Evolutionary conservation across 805 yeast species (phyloP), one percentile per base, ranked within the genome.

Genomic region (Starmerella davenportii): DNA sequence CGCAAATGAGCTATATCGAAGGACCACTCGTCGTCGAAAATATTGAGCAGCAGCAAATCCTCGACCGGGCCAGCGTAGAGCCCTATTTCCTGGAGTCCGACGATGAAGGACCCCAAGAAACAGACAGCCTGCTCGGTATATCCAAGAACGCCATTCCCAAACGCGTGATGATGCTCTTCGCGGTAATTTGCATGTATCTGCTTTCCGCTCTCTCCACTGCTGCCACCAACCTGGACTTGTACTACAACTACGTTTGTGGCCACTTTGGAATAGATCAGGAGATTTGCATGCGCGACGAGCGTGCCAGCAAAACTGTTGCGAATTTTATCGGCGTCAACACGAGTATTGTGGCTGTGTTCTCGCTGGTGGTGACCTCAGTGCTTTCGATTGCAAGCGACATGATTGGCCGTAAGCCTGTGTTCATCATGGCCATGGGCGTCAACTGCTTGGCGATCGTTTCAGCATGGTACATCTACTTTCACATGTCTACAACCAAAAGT

Each of bases 381-480:
- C 33, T 49, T 35, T 45, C 51, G 21, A 29, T 45, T 16, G 30
- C 44, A 9, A 48, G 52, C 35, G 54, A 51, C 34, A 36, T 46
- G 3, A 36, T 36, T 5, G 54, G 54, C 32, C 48, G 54, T 13
- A 44, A 46, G 32, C 48, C 48, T 13, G 21, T 50, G 14, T 35
- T 48, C 21, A 27, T 50, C 21, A 21, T 37, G 29, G 39, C 49
- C 3, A 35, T 44, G 41, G 13, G 32, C 5, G 38, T 45, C 14
- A 38, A 40, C 4, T 30, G 35, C 16, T 17, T 43, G n/a, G 34
- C 45, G 24, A 43, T 43, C 30, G 15, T 37, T 11, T n/a, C 34
- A 18, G 35, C 43, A 17, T 51, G 48, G 49, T 50, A 36, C 35
- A 35, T 51, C 21, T 51, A 47, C 19, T 51, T 50, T 38, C 47